phyloP scores from a whole-genome alignment of 1,139 yeast species.

The Diutina mesorugosa region DNA sequence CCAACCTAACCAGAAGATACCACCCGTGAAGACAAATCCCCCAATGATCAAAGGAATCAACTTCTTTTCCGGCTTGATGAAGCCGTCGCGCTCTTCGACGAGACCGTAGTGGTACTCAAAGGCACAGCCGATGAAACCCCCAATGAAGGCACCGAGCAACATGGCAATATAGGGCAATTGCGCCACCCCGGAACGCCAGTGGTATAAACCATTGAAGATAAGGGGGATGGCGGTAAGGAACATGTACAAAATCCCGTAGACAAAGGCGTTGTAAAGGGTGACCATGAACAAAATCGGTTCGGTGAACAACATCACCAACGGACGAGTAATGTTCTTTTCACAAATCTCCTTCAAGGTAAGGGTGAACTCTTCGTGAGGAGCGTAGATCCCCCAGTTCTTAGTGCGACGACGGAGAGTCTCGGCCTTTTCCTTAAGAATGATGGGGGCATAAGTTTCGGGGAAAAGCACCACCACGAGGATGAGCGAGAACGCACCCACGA shows the following conservation, averaged over 20 bases:
- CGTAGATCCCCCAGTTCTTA: constrained; percentile 69
- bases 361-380: constrained; percentile 67
- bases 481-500: constrained; percentile 26
- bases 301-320: constrained; percentile 48
- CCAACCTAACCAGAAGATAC: constrained; percentile 82
- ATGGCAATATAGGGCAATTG: constrained; percentile 53
- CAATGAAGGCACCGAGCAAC: constrained; percentile 46
- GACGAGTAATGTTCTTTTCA: constrained; percentile 60
- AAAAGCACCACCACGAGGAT: constrained; percentile 17
- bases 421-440: constrained; percentile 9
- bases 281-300: constrained; percentile 67
- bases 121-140: constrained; percentile 11
- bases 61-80: constrained; percentile 53
- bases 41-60: constrained; percentile 66
- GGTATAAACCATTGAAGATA: constrained; percentile 51
- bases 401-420: constrained; percentile 25
- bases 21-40: constrained; percentile 55
- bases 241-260: constrained; percentile 71
- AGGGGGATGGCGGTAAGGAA: constrained; percentile 72
- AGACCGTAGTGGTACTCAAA: constrained; percentile 7
- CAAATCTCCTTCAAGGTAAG: constrained; percentile 51
- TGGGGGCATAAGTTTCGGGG: constrained; percentile 38
- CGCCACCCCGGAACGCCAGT: constrained; percentile 38
- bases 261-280: constrained; percentile 68
- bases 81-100: not conserved